phyloP scores from a whole-genome alignment of 176 grass and related monocot genomes.

The Oryza coarctata region DNA sequence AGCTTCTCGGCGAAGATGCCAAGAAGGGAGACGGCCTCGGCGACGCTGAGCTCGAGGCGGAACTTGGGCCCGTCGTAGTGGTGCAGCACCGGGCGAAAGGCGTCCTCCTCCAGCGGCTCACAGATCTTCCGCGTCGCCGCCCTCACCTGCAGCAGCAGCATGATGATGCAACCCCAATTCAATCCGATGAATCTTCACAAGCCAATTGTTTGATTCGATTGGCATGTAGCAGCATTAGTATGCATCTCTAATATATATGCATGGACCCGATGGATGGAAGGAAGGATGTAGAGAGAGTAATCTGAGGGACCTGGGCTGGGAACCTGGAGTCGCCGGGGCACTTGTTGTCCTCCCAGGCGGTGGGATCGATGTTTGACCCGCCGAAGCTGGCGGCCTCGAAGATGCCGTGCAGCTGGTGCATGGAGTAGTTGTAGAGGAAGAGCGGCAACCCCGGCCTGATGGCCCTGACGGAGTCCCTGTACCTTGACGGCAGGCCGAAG shows the following conservation, averaged over 20 bases:
- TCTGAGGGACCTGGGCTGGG: conserved; percentile 65
- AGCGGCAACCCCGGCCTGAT: conserved; percentile 89
- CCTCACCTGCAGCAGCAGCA: conserved; percentile 76
- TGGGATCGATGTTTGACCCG: conserved; percentile 89
- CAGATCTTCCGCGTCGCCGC: conserved; percentile 70
- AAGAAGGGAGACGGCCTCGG: conserved; percentile 76
- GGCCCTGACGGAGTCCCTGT: conserved; percentile 89
- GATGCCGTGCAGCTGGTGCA: conserved; percentile 94
- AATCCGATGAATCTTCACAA: no score
- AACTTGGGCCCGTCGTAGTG: conserved; percentile 99
- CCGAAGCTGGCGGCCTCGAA: conserved; percentile 99
- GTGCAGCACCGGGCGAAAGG: conserved; percentile 91
- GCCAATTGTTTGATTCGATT: no score
- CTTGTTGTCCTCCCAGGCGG: conserved; percentile 97
- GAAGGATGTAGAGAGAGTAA: no score
- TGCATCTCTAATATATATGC: no score
- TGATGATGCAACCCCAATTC: no score
- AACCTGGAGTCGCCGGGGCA: conserved; percentile 90
- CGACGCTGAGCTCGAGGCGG: conserved; percentile 79
- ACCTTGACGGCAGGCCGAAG: conserved; percentile 84
- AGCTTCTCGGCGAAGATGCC: conserved; percentile 74
- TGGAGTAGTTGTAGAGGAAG: conserved; percentile 99
- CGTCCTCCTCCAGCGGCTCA: conserved; percentile 88
- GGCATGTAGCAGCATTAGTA: no score
- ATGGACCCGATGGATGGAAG: no score